Percentiles rank a stretch among this genome's conserved stretches.
Conservation (phyloP, 441 rosid genomes). For the Flueggea neowawraea region DNA sequence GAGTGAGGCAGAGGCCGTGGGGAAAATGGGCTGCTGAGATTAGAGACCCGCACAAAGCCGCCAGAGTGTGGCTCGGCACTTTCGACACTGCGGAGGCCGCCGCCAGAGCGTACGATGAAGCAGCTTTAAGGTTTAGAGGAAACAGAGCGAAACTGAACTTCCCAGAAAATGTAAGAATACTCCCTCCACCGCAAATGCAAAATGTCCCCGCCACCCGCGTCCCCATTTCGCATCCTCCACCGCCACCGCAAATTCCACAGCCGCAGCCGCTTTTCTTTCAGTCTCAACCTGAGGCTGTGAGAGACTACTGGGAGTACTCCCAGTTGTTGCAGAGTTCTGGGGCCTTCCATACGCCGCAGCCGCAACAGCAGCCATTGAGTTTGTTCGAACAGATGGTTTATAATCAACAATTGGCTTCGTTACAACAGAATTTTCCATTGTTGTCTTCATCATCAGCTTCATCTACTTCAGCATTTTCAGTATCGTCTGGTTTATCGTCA, state of each 20-base stretch:
- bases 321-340: constrained; percentile 37
- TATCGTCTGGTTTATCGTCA: constrained; percentile 17
- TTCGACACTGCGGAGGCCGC: constrained; percentile 87
- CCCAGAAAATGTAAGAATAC: constrained; percentile 48
- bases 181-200: constrained; percentile 31
- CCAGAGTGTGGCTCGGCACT: constrained; percentile 89
- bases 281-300: constrained; percentile 15
- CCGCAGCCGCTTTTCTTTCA: constrained; percentile 6
- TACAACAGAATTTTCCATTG: constrained; percentile 11
- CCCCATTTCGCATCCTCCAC: constrained; percentile 10
- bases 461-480: constrained; percentile 2
- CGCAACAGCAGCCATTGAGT: constrained; percentile 13
- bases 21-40: constrained; percentile 90
- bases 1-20: constrained; percentile 90
- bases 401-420: constrained; percentile 15
- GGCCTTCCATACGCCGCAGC: constrained; percentile 1
- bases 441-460: constrained; percentile 17
- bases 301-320: constrained; percentile 41
- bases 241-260: background rate
- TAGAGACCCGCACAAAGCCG: constrained; percentile 78
- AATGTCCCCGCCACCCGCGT: constrained; percentile 23
- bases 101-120: constrained; percentile 83
- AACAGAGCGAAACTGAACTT: constrained; percentile 74
- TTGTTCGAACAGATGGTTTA: constrained; percentile 31
- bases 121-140: constrained; percentile 82